Conservation (phyloP, 495 filamentous ascomycete genomes). For the Parathielavia hyrcaniae region DNA sequence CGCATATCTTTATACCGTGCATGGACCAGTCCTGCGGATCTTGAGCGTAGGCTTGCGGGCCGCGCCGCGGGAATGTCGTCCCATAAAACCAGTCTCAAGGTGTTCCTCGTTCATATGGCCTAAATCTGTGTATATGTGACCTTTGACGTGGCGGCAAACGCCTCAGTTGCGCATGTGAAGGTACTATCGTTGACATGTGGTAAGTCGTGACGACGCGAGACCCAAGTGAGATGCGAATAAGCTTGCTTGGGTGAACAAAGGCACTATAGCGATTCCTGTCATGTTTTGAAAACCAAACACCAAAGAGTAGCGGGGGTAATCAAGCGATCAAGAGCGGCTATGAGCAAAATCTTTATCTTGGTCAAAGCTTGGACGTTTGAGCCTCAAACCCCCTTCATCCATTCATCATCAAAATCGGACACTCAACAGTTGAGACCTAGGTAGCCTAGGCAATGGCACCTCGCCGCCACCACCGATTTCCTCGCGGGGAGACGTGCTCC, state of each 20-base stretch:
- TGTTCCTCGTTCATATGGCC: not conserved
- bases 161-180: no score
- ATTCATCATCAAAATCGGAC: not conserved
- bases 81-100: slow-evolving; percentile 25
- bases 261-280: no score
- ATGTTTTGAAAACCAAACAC: no score
- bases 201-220: no score
- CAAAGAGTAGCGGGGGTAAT: no score
- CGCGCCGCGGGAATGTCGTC: slow-evolving; percentile 26
- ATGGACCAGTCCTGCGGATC: slow-evolving; percentile 23
- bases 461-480: slow-evolving; percentile 29
- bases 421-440: not conserved
- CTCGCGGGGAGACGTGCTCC: slow-evolving; percentile 39
- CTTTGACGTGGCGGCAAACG: no score
- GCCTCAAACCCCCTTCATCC: not conserved
- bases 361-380: not conserved
- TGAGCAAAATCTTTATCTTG: not conserved
- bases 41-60: slow-evolving; percentile 29
- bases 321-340: no score
- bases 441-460: slow-evolving; percentile 3
- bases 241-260: no score
- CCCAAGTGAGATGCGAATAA: no score
- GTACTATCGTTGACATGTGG: no score
- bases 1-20: slow-evolving; percentile 15
- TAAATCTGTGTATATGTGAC: no score